phyloP scores from a whole-genome alignment of 257 asterid genomes.

The Forsythia viridissima region DNA sequence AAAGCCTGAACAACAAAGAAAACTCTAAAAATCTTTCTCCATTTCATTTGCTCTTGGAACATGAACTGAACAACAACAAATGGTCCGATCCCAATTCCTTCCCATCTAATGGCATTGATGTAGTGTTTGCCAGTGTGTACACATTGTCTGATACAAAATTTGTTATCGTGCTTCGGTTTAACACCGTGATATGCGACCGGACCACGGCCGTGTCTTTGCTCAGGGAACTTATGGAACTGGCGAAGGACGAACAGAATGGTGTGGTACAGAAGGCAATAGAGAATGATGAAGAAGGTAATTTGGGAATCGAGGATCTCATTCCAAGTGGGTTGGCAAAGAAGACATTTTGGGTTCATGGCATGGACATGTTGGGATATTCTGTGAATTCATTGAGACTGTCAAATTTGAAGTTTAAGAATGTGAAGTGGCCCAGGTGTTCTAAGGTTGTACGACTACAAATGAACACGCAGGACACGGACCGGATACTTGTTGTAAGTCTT shows the following conservation, averaged over 20 bases:
- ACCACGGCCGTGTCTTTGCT: constrained; percentile 68
- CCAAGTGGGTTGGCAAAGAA: constrained; percentile 55
- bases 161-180: constrained; percentile 48
- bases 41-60: constrained; percentile 46
- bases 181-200: constrained; percentile 65
- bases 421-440: constrained; percentile 47
- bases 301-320: constrained; percentile 54
- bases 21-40: constrained; percentile 28
- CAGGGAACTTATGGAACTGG: constrained; percentile 58
- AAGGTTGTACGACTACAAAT: constrained; percentile 55
- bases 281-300: constrained; percentile 43
- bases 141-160: constrained; percentile 30
- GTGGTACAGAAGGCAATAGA: constrained; percentile 12
- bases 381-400: constrained; percentile 51
- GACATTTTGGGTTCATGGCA: constrained; percentile 66
- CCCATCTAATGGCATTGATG: constrained; percentile 49
- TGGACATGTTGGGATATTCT: constrained; percentile 66
- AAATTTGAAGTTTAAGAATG: constrained; percentile 47
- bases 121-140: constrained; percentile 37
- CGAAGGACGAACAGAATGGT: constrained; percentile 14
- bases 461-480: constrained; percentile 38
- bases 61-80: constrained; percentile 44
- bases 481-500: constrained; percentile 50
- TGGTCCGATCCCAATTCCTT: constrained; percentile 53
- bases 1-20: not conserved